phyloP scores from a whole-genome alignment of 1,139 yeast genomes.

The Casaregolazyma lundiana region DNA sequence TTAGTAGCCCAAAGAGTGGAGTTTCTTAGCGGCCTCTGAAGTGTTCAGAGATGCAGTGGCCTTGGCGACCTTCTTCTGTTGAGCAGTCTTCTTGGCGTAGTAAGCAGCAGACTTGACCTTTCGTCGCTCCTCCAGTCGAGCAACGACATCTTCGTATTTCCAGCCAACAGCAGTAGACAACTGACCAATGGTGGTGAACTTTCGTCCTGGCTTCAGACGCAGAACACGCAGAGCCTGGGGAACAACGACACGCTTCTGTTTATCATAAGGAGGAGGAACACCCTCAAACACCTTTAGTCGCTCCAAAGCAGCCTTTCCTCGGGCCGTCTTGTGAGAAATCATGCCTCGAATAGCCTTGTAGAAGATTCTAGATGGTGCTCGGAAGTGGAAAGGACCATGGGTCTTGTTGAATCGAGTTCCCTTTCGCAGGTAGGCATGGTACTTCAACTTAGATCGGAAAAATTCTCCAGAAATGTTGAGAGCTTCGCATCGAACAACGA shows the following conservation, averaged over 20 bases:
- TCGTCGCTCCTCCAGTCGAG: conserved; percentile 98
- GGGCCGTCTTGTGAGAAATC: conserved; percentile 99
- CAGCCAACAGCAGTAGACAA: conserved; percentile 97
- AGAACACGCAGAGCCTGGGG: conserved; percentile 99
- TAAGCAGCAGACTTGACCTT: conserved; percentile 98
- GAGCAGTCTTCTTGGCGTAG: conserved; percentile 98
- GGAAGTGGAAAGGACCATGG: conserved; percentile 99
- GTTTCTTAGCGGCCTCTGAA: conserved; percentile 60
- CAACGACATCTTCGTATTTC: conserved; percentile 98
- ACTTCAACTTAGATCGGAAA: conserved; percentile 99
- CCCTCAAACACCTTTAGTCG: conserved; percentile 99
- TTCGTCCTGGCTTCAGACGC: conserved; percentile 99
- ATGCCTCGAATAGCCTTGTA: conserved; percentile 99
- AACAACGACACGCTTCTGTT: conserved; percentile 99
- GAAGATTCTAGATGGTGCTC: conserved; percentile 99
- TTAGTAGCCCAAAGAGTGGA: conserved; percentile 77
- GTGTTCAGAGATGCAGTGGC: conserved; percentile 78
- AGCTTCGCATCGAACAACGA: conserved; percentile 96
- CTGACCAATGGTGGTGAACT: conserved; percentile 98
- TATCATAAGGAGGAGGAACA: conserved; percentile 99
- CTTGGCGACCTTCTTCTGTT: conserved; percentile 82
- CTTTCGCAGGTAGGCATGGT: conserved; percentile 99
- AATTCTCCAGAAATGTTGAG: conserved; percentile 99
- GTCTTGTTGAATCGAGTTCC: conserved; percentile 98
- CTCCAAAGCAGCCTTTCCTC: conserved; percentile 99